Evolutionary conservation across 108 stramenopile genomes (phyloP).

Genomic region (Fistulifera solaris): DNA sequence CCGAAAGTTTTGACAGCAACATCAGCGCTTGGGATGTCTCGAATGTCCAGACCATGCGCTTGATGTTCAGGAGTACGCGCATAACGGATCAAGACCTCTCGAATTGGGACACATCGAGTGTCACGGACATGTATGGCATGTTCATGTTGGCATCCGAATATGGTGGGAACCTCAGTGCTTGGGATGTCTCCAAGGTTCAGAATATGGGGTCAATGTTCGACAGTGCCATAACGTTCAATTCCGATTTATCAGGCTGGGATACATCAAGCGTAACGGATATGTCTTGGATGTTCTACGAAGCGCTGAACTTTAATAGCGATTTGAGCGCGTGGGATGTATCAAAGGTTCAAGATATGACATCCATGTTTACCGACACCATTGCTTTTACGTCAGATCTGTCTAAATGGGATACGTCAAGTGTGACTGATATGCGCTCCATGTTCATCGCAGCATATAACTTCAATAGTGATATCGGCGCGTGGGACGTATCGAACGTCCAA

Average conservation of each 20-base stretch:
- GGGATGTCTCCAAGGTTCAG: neutral
- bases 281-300: conserved; percentile 9
- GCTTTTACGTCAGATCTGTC: conserved; percentile 9
- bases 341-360: conserved; percentile 2
- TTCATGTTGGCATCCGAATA: conserved; percentile 1
- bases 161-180: neutral
- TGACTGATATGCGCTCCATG: conserved; percentile 27
- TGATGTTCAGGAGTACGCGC: conserved; percentile 27
- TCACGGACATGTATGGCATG: neutral
- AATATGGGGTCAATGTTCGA: conserved; percentile 1
- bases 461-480: conserved; percentile 19
- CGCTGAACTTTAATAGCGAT: conserved; percentile 11
- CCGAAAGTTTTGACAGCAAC: conserved; percentile 8
- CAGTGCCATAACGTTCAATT: neutral
- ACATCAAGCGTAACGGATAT: neutral
- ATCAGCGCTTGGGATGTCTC: conserved; percentile 21
- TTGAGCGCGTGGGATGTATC: conserved; percentile 7
- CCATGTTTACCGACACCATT: conserved; percentile 9
- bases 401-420: conserved; percentile 14
- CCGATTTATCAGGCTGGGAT: neutral
- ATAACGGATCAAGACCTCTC: conserved; percentile 16
- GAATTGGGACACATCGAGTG: neutral
- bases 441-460: conserved; percentile 19
- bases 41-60: conserved; percentile 15
- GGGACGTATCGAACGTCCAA: conserved; percentile 20